Conservation (phyloP, 441 rosid species). For the Croton laevigatus region DNA sequence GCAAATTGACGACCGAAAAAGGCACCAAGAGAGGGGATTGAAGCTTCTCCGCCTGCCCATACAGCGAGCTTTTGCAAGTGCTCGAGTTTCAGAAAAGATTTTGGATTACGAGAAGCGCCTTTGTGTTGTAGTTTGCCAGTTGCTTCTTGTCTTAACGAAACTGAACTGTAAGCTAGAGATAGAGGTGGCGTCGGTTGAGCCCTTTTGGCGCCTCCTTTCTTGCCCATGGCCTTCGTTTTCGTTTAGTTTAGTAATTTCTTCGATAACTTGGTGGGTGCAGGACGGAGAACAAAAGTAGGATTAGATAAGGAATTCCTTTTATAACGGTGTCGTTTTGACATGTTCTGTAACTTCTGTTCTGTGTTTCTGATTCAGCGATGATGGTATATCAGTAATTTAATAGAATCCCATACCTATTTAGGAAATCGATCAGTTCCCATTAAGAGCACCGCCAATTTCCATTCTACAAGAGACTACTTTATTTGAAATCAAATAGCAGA, state of each 20-base stretch:
- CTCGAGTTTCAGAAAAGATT: conserved; percentile 16
- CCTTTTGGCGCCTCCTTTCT: conserved; percentile 14
- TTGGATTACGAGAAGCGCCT: conserved; percentile 5
- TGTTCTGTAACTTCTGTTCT: no score
- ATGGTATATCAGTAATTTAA: neutral
- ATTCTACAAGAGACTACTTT: neutral
- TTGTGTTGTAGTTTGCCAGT: conserved; percentile 9
- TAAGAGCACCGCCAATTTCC: neutral
- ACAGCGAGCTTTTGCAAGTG: conserved; percentile 26
- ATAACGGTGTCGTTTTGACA: neutral
- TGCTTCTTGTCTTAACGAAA: conserved; percentile 15
- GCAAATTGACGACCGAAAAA: conserved; percentile 27
- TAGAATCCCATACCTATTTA: neutral
- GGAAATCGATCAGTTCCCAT: neutral
- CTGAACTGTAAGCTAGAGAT: conserved; percentile 1
- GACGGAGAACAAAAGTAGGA: neutral
- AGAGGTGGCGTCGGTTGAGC: neutral
- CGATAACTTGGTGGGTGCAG: neutral
- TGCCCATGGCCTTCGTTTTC: conserved; percentile 13
- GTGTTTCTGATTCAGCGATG: neutral
- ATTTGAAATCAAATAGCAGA: neutral
- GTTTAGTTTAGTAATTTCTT: neutral
- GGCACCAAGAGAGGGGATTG: conserved; percentile 21
- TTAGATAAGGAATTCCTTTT: neutral
- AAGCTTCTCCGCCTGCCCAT: conserved; percentile 21